A percentile compares a stretch with the other conserved stretches of the same genome.
These are phyloP conservation scores for Saturnispora sekii DNA, from an alignment of 805 yeast species.

Conservation along the genomic window DNA sequence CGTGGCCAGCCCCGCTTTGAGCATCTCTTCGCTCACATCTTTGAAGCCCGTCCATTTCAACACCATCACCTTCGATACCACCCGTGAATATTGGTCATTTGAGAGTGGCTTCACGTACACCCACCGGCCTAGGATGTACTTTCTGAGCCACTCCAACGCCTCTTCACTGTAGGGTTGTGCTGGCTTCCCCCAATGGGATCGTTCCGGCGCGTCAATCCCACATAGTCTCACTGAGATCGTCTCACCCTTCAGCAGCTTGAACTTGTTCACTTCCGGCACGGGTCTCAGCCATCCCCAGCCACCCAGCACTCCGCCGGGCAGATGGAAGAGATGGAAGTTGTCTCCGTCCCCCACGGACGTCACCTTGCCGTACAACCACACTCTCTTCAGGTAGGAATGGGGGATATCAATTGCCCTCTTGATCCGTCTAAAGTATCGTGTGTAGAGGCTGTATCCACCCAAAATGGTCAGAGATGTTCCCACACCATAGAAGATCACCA, in stretches of 20 bases:
- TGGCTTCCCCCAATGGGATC: constrained; percentile 89
- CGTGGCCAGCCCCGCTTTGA: constrained; percentile 71
- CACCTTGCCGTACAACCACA: constrained; percentile 58
- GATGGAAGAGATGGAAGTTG: constrained; percentile 83
- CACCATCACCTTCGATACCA: constrained; percentile 66
- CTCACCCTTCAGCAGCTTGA: constrained; percentile 40
- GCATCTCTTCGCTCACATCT: constrained; percentile 85
- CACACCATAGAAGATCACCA: constrained; percentile 22
- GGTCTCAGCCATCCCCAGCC: constrained; percentile 93
- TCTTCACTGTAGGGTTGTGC: constrained; percentile 85
- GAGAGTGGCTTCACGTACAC: constrained; percentile 72
- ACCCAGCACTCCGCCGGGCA: constrained; percentile 79
- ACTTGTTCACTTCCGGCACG: constrained; percentile 45
- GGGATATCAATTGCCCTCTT: constrained; percentile 46
- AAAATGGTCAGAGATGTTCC: constrained; percentile 28
- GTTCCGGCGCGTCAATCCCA: constrained; percentile 96
- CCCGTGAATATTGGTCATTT: constrained; percentile 81
- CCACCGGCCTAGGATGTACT: constrained; percentile 52
- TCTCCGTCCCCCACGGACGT: constrained; percentile 95
- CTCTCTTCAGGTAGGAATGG: constrained; percentile 29
- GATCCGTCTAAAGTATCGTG: constrained; percentile 38
- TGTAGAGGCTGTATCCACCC: constrained; percentile 36
- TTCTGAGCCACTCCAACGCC: constrained; percentile 68
- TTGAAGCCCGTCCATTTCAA: constrained; percentile 57
- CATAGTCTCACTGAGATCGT: constrained; percentile 78